A percentile compares a stretch with the other conserved stretches of the same genome.
These are phyloP conservation scores for Beauveria sp. DNA, from an alignment of 2,329 filamentous ascomycete genomes.

Conservation along the genomic window DNA sequence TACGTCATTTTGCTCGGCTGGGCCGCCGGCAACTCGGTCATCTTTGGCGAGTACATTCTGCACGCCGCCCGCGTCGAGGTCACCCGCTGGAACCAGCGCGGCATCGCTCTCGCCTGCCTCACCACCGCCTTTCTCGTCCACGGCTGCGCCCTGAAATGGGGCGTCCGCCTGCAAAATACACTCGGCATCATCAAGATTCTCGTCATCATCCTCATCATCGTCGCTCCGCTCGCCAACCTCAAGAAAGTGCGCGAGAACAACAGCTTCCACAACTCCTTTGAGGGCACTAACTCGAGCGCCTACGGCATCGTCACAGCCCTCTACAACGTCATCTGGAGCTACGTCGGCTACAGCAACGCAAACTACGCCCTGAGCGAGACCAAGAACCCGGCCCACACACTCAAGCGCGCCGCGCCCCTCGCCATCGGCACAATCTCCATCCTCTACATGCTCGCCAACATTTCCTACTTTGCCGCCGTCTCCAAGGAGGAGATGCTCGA, in stretches of 20 bases:
- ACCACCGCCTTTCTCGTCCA: constrained; percentile 59
- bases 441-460: constrained; percentile 60
- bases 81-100: constrained; percentile 59
- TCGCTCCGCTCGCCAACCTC: constrained; percentile 54
- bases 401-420: constrained; percentile 57
- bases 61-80: constrained; percentile 56
- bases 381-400: constrained; percentile 55
- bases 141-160: constrained; percentile 56
- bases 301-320: constrained; percentile 63
- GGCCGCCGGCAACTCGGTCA: constrained; percentile 59
- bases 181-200: constrained; percentile 59
- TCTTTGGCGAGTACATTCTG: constrained; percentile 65
- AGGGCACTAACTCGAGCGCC: constrained; percentile 56
- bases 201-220: constrained; percentile 57
- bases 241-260: constrained; percentile 49
- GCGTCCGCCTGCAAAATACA: constrained; percentile 58
- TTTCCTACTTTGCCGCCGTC: constrained; percentile 57
- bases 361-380: constrained; percentile 61
- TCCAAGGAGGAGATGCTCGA: constrained; percentile 45
- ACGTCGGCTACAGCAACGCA: constrained; percentile 60
- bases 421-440: constrained; percentile 51
- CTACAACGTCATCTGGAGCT: constrained; percentile 67
- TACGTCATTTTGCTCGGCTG: constrained; percentile 58
- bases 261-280: constrained; percentile 57
- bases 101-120: constrained; percentile 58